Base-by-base conservation (phyloP, 208 protist genomes). In the Crithidia fasciculata region DNA sequence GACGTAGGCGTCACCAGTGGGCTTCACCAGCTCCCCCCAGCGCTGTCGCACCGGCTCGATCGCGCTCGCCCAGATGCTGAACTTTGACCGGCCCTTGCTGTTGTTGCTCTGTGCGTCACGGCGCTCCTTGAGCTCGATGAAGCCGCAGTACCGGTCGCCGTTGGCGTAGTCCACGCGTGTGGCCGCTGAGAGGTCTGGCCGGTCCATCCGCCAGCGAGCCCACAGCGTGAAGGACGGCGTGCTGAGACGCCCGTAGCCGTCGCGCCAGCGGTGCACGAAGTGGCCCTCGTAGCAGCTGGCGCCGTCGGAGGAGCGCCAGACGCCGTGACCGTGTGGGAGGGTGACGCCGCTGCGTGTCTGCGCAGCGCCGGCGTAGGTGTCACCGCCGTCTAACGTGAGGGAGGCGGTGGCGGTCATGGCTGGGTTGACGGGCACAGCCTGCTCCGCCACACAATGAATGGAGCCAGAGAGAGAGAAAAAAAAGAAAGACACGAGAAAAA, bases 151-250 rank as follows among this genome's bases (percentile, higher is more conserved):
- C 44, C 78, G 85, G 49, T 78, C 71, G 9, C 88, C 88, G 63
- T 90, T 81, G 2, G 76, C 44, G 71, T 88, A 89, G 61, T 93
- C 88, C 44, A 95, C 57, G 39, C 87, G 90, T 13, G 70, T 64
- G 8, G 80, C 69, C 19, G 63, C 81, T 37, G 83, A 66, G 18
- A 88, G 54, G 70, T 92, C 88, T 0, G 91, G 88, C 39, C 85
- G 83, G 54, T 95, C 91, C 79, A 87, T 88, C 36, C 80, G 78
- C 91, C 91, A 95, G 18, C 82, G 81, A 8, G 78, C 84, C 84
- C 83, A 95, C 59, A 95, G 69, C 61, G 78, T 81, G 57, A 83
- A 91, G 9, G 65, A 60, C 6, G 87, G 80, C 10, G 88, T 91
- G 55, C 69, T 62, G 45, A 95, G 66, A 49, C 80, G 72, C 2